Percentiles rank a stretch among this genome's conserved stretches.
phyloP scores from a whole-genome alignment of 1,139 yeast species.

The Geotrichum citri-aurantii region DNA sequence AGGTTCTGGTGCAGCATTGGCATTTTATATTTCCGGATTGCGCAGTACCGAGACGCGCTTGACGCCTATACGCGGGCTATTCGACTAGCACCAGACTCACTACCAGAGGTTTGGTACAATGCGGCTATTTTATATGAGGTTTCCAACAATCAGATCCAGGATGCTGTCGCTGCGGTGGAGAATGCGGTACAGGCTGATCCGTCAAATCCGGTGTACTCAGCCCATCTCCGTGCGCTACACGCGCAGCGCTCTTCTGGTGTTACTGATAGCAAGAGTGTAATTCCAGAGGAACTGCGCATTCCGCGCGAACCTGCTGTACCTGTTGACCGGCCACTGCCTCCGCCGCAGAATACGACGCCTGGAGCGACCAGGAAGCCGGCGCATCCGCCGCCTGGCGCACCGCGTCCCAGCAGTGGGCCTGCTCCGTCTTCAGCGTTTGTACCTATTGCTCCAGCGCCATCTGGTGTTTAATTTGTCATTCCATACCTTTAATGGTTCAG shows the following conservation, averaged over 20 bases:
- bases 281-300: slow-evolving; percentile 17
- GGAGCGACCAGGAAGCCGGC: not conserved
- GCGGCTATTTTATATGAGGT: slow-evolving; percentile 94
- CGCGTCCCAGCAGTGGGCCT: not conserved
- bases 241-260: slow-evolving; percentile 7
- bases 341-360: not conserved
- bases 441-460: not conserved
- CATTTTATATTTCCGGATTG: slow-evolving; percentile 88
- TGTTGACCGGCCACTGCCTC: slow-evolving; percentile 20
- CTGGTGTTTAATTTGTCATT: not conserved
- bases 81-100: slow-evolving; percentile 78
- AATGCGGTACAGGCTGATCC: slow-evolving; percentile 96
- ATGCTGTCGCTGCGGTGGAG: slow-evolving; percentile 93
- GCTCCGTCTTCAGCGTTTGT: not conserved
- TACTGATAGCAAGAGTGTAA: slow-evolving; percentile 3
- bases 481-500: not conserved
- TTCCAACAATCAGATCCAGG: slow-evolving; percentile 89
- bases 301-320: slow-evolving; percentile 18
- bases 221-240: slow-evolving; percentile 46
- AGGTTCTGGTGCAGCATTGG: slow-evolving; percentile 99
- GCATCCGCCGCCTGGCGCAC: not conserved
- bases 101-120: slow-evolving; percentile 97
- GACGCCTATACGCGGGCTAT: slow-evolving; percentile 97
- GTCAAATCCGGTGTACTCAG: slow-evolving; percentile 86
- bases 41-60: slow-evolving; percentile 92